Evolutionary conservation across 2,329 filamentous ascomycete species (phyloP), one percentile per base, ranked within the genome.

Genomic region (Fusarium mangiferae): DNA sequence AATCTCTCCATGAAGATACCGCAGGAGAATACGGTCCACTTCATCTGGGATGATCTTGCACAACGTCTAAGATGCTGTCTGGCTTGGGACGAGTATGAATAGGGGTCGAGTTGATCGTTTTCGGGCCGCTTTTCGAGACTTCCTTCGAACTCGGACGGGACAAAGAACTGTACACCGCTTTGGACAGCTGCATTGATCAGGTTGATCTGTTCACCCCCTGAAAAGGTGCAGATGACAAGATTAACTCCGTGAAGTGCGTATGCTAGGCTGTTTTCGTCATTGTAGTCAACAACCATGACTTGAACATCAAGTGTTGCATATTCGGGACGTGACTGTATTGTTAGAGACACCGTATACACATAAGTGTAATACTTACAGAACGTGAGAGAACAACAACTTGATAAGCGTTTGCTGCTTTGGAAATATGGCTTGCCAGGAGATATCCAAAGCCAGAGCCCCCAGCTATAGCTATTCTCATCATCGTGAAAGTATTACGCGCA

Each of bases 1-100:
- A 95, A 94, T 2, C 92, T 86, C 79, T 95, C 93, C 85, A 94
- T 95, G 73, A 95, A 90, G 36, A 94, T 82, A 26, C 93, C 93
- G 75, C 93, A 95, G 0, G 90, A 89, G 81, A 95, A 94, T 33
- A 91, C 85, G 0, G 92, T 94, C 69, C 88, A 93, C 46, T 88
- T 86, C 83, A 95, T 93, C 10, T 68, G 52, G 11, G 66, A 82
- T 6, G 84, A 82, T 9, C 83, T 79, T 20, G 84, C 81, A 80
- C 89, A 91, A 55, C 89, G 85, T 54, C 87, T 84, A 8, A 94
- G 82, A 22, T 88, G 84, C 4, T 85, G 83, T 11, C 91, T 83
- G 4, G 91, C 90, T n/a, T 85, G 84, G 17, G 84, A 83, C 2
- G 76, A 77, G 20, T 70, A 49, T 28, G 88, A 89, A 26, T 87